These are phyloP conservation scores for Metarhizium sp. DNA, from an alignment of 2,329 filamentous ascomycete genomes.

Conservation along the genomic window DNA sequence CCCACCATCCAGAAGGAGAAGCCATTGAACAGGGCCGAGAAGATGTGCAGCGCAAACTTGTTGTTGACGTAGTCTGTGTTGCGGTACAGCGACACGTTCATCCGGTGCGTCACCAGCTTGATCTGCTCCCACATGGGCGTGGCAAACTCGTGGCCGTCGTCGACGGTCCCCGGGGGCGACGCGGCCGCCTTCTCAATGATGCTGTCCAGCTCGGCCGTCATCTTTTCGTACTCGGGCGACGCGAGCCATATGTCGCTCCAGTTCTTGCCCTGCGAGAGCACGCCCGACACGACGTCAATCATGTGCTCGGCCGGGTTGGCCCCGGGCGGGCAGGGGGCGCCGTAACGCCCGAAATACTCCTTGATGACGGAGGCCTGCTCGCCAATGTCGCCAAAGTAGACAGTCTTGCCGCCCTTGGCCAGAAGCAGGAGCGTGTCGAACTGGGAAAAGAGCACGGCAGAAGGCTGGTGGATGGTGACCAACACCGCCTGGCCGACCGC, in stretches of 20 bases:
- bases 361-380: constrained; percentile 43
- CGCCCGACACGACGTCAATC: constrained; percentile 49
- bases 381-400: constrained; percentile 60
- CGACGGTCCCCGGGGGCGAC: constrained; percentile 28
- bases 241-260: constrained; percentile 63
- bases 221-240: constrained; percentile 47
- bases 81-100: constrained; percentile 52
- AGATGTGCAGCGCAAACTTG: constrained; percentile 44
- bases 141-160: constrained; percentile 61
- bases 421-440: constrained; percentile 59
- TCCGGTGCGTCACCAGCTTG: constrained; percentile 53
- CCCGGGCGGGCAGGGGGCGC: constrained; percentile 49
- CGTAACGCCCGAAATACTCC: constrained; percentile 57
- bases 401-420: constrained; percentile 54
- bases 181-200: constrained; percentile 47
- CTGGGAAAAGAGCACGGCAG: constrained; percentile 54
- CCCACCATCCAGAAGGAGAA: constrained; percentile 54
- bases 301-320: constrained; percentile 72
- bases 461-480: constrained; percentile 64
- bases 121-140: constrained; percentile 51
- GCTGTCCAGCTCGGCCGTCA: constrained; percentile 53
- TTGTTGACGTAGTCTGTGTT: constrained; percentile 56
- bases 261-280: constrained; percentile 37
- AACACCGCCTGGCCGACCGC: constrained; percentile 58
- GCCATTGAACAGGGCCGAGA: constrained; percentile 36